phyloP scores from a whole-genome alignment of 305 asterid species.

The Solanum hybrid region DNA sequence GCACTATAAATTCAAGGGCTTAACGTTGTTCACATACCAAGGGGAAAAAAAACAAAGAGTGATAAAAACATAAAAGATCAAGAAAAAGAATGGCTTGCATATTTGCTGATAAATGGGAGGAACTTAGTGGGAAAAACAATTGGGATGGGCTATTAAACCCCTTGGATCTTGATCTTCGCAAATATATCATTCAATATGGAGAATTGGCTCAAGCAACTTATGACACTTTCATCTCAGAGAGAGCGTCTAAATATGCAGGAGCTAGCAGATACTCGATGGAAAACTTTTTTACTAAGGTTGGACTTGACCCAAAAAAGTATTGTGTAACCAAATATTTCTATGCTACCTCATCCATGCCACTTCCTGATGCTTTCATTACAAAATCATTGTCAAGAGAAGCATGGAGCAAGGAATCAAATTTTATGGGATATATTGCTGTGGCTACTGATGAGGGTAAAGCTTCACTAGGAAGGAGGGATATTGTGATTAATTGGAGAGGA shows the following conservation, averaged over 20 bases:
- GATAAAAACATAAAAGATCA: background rate
- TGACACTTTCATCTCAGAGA: slow-evolving; percentile 51
- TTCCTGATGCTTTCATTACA: slow-evolving; percentile 43
- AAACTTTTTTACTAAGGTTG: slow-evolving; percentile 36
- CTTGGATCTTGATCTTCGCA: slow-evolving; percentile 47
- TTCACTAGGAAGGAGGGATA: background rate
- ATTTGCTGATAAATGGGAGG: slow-evolving; percentile 37
- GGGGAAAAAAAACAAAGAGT: background rate
- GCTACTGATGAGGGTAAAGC: slow-evolving; percentile 53
- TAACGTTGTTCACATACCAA: background rate
- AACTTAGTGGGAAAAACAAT: slow-evolving; percentile 15
- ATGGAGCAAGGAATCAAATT: slow-evolving; percentile 65
- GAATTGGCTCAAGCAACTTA: slow-evolving; percentile 59
- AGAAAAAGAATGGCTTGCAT: background rate
- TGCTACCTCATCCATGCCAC: slow-evolving; percentile 40
- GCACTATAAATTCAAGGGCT: background rate
- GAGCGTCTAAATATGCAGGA: slow-evolving; percentile 56
- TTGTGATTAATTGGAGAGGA: background rate
- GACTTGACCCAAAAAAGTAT: slow-evolving; percentile 37
- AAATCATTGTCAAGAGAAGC: slow-evolving; percentile 38
- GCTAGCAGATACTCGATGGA: slow-evolving; percentile 28
- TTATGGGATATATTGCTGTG: slow-evolving; percentile 57
- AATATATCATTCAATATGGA: slow-evolving; percentile 51
- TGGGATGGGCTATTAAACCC: slow-evolving; percentile 63
- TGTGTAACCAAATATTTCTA: slow-evolving; percentile 42